Percentiles rank a stretch among this genome's conserved stretches.
phyloP scores from a whole-genome alignment of 1,284 basidiomycete genomes.

The Sanghuangporus baumii region DNA sequence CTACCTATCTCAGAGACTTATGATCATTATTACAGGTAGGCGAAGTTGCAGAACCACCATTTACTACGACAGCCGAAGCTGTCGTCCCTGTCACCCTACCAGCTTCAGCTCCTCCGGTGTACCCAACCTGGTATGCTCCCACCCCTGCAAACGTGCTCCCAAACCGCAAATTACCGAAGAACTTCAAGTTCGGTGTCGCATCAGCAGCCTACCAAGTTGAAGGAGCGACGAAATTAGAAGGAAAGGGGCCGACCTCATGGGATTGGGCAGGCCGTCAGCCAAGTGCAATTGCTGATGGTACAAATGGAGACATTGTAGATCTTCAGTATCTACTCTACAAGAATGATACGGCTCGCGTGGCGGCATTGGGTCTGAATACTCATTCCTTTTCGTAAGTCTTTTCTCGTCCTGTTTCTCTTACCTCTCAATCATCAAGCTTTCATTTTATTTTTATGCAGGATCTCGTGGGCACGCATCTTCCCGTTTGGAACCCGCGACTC shows the following conservation, averaged over 20 bases:
- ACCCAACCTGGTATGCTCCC: slow-evolving; percentile 40
- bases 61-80: slow-evolving; percentile 38
- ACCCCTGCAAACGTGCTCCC: slow-evolving; percentile 36
- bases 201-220: slow-evolving; percentile 46
- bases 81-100: slow-evolving; percentile 34
- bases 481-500: slow-evolving; percentile 42
- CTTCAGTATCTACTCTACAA: slow-evolving; percentile 45
- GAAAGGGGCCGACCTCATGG: slow-evolving; percentile 43
- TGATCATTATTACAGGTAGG: slow-evolving; percentile 31
- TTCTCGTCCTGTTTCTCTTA: neutral
- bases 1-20: neutral
- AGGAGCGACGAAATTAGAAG: slow-evolving; percentile 42
- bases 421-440: neutral
- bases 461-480: slow-evolving; percentile 45
- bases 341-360: slow-evolving; percentile 40
- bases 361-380: slow-evolving; percentile 41
- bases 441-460: slow-evolving; percentile 23
- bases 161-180: slow-evolving; percentile 35
- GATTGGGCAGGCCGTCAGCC: slow-evolving; percentile 43
- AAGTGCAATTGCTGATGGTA: slow-evolving; percentile 7
- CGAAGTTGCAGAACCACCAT: slow-evolving; percentile 37
- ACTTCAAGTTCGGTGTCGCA: slow-evolving; percentile 42
- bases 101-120: slow-evolving; percentile 39
- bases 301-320: slow-evolving; percentile 34
- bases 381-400: slow-evolving; percentile 43